phyloP scores from a whole-genome alignment of 202 grass and related monocot species.

The Brachypodium distachyon region DNA sequence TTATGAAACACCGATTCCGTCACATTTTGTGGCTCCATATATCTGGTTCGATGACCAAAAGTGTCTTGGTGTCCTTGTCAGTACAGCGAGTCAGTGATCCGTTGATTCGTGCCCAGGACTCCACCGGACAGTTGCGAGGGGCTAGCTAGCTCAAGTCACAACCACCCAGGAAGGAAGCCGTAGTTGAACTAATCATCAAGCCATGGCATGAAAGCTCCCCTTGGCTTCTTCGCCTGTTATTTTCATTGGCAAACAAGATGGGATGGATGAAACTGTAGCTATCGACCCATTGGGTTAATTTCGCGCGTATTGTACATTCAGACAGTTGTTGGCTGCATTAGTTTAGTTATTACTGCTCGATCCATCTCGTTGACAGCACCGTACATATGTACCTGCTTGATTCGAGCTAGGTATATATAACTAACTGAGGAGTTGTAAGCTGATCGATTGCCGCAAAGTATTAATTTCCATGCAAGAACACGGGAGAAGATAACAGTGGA shows the following conservation, averaged over 20 bases:
- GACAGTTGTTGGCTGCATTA: constrained; percentile 35
- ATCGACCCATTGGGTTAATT: not conserved
- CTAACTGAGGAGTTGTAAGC: not conserved
- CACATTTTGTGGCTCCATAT: too few species aligned
- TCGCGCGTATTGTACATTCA: constrained; percentile 6
- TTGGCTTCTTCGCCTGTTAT: constrained; percentile 15
- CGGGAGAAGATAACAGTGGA: constrained; percentile 1
- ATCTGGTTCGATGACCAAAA: not conserved
- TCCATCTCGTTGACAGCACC: not conserved
- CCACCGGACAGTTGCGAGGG: constrained; percentile 37
- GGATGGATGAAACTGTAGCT: constrained; percentile 59
- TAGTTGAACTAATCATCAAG: constrained; percentile 52
- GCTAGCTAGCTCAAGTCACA: constrained; percentile 52
- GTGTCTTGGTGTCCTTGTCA: constrained; percentile 2
- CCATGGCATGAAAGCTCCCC: constrained; percentile 15
- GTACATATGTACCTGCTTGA: too few species aligned
- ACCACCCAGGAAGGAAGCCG: constrained; percentile 39
- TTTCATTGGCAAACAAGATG: constrained; percentile 40
- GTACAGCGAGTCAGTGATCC: not conserved
- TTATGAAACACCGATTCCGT: too few species aligned
- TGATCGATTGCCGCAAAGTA: too few species aligned
- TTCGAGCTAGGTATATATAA: too few species aligned
- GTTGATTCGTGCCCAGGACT: constrained; percentile 39
- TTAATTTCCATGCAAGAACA: not conserved
- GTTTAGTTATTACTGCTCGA: constrained; percentile 6